Conservation (phyloP, 2,329 filamentous ascomycete genomes). For the Coleophoma eucalyptorum region DNA sequence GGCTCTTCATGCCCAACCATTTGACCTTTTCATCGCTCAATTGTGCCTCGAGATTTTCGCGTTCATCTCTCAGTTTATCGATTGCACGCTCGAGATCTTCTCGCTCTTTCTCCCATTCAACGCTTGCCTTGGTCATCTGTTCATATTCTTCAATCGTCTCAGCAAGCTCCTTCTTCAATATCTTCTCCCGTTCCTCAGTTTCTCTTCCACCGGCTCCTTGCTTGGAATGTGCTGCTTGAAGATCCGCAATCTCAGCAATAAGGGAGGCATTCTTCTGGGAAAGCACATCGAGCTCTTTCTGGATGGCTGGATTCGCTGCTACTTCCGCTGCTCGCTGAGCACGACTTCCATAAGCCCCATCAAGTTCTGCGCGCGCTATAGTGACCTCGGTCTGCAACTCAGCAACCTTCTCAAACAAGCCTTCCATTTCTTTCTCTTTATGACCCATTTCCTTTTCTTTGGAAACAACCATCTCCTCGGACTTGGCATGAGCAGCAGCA, state of each 20-base stretch:
- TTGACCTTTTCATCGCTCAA: slow-evolving; percentile 65
- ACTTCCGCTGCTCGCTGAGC: slow-evolving; percentile 65
- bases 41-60: slow-evolving; percentile 59
- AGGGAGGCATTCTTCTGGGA: slow-evolving; percentile 36
- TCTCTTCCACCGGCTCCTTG: slow-evolving; percentile 14
- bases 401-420: slow-evolving; percentile 60
- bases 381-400: slow-evolving; percentile 75
- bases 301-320: slow-evolving; percentile 51
- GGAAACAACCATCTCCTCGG: slow-evolving; percentile 7
- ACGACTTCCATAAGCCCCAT: slow-evolving; percentile 85
- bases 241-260: slow-evolving; percentile 20
- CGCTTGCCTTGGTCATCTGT: slow-evolving; percentile 63
- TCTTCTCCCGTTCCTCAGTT: slow-evolving; percentile 33
- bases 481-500: slow-evolving; percentile 13
- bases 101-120: slow-evolving; percentile 69
- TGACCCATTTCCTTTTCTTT: slow-evolving; percentile 23
- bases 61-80: slow-evolving; percentile 60
- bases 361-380: slow-evolving; percentile 86
- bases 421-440: slow-evolving; percentile 44
- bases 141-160: slow-evolving; percentile 70
- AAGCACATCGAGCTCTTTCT: slow-evolving; percentile 55
- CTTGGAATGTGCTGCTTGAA: slow-evolving; percentile 11
- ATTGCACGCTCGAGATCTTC: slow-evolving; percentile 60
- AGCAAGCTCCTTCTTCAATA: slow-evolving; percentile 60
- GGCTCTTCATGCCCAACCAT: slow-evolving; percentile 58